Conservation (phyloP, 1,139 yeast genomes). For the Trichomonascaceae sp. region DNA sequence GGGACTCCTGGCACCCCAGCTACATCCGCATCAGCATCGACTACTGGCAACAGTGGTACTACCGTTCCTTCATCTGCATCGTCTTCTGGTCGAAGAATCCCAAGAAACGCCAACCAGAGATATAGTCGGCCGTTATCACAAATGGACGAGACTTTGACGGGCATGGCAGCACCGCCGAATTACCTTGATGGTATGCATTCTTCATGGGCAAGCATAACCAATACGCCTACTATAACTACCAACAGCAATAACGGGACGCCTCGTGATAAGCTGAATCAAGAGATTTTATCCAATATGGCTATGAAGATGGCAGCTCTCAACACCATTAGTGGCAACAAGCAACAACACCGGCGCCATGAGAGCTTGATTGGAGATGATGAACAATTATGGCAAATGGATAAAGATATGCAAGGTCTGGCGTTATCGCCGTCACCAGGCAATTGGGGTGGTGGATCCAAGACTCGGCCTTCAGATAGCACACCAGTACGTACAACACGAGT, state of each 20-base stretch:
- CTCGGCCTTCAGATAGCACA: not conserved
- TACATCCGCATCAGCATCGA: not conserved
- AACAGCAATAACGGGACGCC: conserved; percentile 15
- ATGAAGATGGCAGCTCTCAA: conserved; percentile 35
- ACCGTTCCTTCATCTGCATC: conserved; percentile 4
- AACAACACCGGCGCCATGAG: conserved; percentile 21
- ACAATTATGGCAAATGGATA: not conserved
- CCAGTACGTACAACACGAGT: conserved; percentile 2
- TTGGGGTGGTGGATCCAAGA: not conserved
- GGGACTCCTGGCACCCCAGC: not conserved
- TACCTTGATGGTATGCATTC: conserved; percentile 21
- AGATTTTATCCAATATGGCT: conserved; percentile 30
- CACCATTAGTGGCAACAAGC: conserved; percentile 27
- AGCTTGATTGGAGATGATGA: conserved; percentile 9
- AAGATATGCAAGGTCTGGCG: not conserved
- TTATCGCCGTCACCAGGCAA: not conserved
- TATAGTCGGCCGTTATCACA: conserved; percentile 20
- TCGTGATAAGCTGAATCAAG: conserved; percentile 20
- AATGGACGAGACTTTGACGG: conserved; percentile 15
- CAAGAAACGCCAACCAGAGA: conserved; percentile 1
- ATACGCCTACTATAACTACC: conserved; percentile 18
- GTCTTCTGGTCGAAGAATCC: not conserved
- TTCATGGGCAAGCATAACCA: conserved; percentile 26
- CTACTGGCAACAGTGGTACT: not conserved
- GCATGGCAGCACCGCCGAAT: not conserved